These are phyloP conservation scores for Schizochytrium sp. DNA, from an alignment of 108 stramenopile species.

Conservation along the genomic window DNA sequence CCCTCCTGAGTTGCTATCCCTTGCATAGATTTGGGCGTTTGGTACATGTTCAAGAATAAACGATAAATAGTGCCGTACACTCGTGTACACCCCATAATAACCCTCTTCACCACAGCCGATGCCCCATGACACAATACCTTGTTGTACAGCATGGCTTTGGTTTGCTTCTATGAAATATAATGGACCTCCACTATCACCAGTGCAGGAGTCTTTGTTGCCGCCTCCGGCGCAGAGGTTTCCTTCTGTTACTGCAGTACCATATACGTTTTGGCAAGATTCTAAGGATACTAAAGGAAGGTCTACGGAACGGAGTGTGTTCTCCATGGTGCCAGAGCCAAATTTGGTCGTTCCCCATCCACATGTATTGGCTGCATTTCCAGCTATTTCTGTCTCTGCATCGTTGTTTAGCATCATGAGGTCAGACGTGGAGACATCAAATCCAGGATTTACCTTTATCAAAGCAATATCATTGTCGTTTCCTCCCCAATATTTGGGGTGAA, in stretches of 20 bases:
- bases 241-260: neutral
- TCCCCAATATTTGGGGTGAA: neutral
- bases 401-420: neutral
- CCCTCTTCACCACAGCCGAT: neutral
- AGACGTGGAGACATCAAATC: neutral
- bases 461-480: constrained; percentile 11
- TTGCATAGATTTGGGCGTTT: neutral
- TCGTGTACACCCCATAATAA: neutral
- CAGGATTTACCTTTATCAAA: neutral
- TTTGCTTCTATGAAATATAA: neutral
- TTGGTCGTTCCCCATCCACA: neutral
- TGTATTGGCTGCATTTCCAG: neutral
- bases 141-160: neutral
- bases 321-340: neutral
- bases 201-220: constrained; percentile 3
- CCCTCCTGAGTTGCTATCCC: neutral
- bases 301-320: neutral
- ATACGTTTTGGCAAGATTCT: neutral
- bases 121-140: neutral
- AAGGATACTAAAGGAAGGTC: neutral
- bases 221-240: constrained; percentile 24
- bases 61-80: neutral
- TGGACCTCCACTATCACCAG: constrained; percentile 45
- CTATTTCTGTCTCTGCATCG: neutral
- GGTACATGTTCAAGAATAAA: constrained; percentile 9